Base-by-base conservation (phyloP, 768 basidiomycete genomes). In the Mycena latifolia region DNA sequence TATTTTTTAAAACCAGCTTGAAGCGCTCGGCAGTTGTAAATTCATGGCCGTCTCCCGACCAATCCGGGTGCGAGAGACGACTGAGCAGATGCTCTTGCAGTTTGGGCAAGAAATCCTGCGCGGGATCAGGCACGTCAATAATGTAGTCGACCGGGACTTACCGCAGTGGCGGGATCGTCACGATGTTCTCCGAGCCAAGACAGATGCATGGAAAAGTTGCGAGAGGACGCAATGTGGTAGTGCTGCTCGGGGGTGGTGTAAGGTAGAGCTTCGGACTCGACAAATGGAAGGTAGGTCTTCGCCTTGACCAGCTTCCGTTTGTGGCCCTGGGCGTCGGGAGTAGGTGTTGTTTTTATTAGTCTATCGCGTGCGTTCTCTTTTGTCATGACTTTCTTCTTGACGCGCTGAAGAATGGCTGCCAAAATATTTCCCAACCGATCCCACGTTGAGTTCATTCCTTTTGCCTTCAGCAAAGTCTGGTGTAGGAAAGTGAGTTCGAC, bases 401-500 rank as follows among this genome's bases (percentile, higher is more conserved):
- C 68, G 0, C 9, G 29, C n/a, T 77, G 72, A 0, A 82, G 60
- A 0, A 80, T 57, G 0, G 61, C 58, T 0, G 79, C 77, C 0
- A 78, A 78, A 20, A 81, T 77, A 20, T 81, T 61, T 0, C 75
- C 78, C 0, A 80, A 64, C 0, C 67, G 50, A 28, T 80, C 76
- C 78, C 81, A 82, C 4, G 63, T 72, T 0, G 72, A 61, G 41
- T 75, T 73, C 0, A 81, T 25, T 0, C 79, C 81, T 46, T 81
- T 81, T 1, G 58, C 57, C 7, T 7, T 74, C 43, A 39, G 73
- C 41, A 73, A 74, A 75, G 4, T 60, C 51, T 53, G n/a, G n/a
- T n/a, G n/a, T 18, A 45, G 15, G 47, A 17, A 41, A 43, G 20
- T 2, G 39, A 22, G 12, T 18, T 31, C 10, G 51, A 11, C 24